phyloP scores from a whole-genome alignment of 2,329 filamentous ascomycete genomes.

The Tolypocladium capitatum region DNA sequence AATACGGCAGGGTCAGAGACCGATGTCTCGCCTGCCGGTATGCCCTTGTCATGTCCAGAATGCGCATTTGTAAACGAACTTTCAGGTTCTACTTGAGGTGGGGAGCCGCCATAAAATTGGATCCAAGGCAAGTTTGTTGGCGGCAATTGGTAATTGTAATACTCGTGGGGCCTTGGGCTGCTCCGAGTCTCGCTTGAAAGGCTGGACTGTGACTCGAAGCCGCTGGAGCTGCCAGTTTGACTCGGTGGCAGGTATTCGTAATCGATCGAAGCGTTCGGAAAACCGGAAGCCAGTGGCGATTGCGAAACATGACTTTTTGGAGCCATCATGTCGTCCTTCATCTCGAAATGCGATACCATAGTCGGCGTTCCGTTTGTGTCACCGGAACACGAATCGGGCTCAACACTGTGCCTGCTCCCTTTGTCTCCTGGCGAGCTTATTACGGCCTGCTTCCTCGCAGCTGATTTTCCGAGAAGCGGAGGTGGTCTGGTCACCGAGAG shows the following conservation, averaged over 20 bases:
- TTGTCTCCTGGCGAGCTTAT: neutral
- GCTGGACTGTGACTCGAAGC: constrained; percentile 1
- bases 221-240: neutral
- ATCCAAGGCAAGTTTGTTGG: neutral
- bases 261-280: neutral
- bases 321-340: neutral
- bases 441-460: neutral
- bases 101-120: neutral
- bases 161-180: neutral
- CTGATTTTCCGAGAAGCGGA: neutral
- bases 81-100: neutral
- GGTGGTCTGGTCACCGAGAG: constrained; percentile 7
- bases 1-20: constrained; percentile 4
- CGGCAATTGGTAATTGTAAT: neutral
- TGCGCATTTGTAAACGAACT: neutral
- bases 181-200: constrained; percentile 1
- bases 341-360: constrained; percentile 1
- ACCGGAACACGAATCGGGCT: neutral
- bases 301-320: neutral
- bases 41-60: neutral
- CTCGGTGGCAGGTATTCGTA: neutral
- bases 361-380: neutral
- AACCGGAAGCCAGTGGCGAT: neutral
- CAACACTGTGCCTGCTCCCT: neutral
- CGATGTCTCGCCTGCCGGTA: neutral